phyloP scores from a whole-genome alignment of 2,329 filamentous ascomycete genomes.

The Epichloe sylvatica region DNA sequence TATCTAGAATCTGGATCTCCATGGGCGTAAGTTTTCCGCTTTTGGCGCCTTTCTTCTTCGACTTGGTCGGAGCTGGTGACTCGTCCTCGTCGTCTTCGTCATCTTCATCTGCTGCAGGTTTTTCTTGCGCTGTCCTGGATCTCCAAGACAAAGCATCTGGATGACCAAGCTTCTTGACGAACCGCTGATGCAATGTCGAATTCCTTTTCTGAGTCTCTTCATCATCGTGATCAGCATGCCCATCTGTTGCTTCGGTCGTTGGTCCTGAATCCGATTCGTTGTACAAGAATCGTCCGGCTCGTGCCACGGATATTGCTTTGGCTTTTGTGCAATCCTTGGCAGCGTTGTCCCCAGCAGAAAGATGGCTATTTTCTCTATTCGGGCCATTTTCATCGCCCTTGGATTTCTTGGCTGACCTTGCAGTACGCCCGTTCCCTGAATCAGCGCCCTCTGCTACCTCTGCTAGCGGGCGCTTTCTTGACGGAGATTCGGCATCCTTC shows the following conservation, averaged over 20 bases:
- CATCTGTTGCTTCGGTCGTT: conserved; percentile 22
- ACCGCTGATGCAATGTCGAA: conserved; percentile 64
- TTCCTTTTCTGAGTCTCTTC: conserved; percentile 43
- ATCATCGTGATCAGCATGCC: conserved; percentile 35
- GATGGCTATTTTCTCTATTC: conserved; percentile 21
- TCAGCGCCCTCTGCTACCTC: conserved; percentile 35
- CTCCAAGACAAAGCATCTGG: conserved; percentile 66
- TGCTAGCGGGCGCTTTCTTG: conserved; percentile 38
- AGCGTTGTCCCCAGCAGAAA: conserved; percentile 15
- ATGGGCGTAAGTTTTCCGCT: conserved; percentile 78
- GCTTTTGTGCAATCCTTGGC: not conserved
- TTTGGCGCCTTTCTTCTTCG: conserved; percentile 56
- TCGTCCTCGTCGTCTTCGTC: conserved; percentile 38
- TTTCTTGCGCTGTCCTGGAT: conserved; percentile 41
- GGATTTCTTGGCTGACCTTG: conserved; percentile 30
- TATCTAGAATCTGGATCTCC: conserved; percentile 84
- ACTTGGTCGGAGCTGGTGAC: conserved; percentile 28
- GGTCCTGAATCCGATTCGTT: conserved; percentile 28
- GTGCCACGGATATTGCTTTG: conserved; percentile 13
- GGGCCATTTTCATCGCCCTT: conserved; percentile 21
- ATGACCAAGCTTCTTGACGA: conserved; percentile 79
- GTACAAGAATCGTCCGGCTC: conserved; percentile 41
- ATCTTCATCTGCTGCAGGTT: conserved; percentile 39
- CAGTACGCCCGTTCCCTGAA: conserved; percentile 27
- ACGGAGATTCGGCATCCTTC: conserved; percentile 16